Evolutionary conservation across 805 yeast genomes (phyloP).

Genomic region (Wickerhamiella shivajii): DNA sequence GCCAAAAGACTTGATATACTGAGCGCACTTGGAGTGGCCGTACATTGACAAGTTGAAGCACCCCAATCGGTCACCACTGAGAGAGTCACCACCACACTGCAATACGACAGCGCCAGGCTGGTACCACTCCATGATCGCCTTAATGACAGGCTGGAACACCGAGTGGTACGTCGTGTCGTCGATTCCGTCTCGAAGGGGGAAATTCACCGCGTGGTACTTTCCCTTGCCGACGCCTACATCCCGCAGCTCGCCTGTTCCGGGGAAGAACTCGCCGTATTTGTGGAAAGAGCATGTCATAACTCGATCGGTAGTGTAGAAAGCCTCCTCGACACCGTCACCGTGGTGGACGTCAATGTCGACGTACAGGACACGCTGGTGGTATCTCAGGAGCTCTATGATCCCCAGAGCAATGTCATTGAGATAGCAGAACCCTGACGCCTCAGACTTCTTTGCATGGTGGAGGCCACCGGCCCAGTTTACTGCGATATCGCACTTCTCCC

Average conservation of each 20-base stretch:
- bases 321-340: slow-evolving; percentile 97
- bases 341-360: slow-evolving; percentile 93
- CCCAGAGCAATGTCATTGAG: slow-evolving; percentile 88
- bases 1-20: slow-evolving; percentile 75
- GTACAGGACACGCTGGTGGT: slow-evolving; percentile 84
- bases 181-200: slow-evolving; percentile 88
- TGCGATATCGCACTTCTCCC: slow-evolving; percentile 85
- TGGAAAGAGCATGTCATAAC: slow-evolving; percentile 96
- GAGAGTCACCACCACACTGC: slow-evolving; percentile 95
- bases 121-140: slow-evolving; percentile 78
- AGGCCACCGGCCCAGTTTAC: slow-evolving; percentile 95
- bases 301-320: slow-evolving; percentile 84
- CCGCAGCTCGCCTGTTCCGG: slow-evolving; percentile 89
- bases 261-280: slow-evolving; percentile 92
- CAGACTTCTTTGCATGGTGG: slow-evolving; percentile 90
- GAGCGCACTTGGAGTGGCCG: slow-evolving; percentile 94
- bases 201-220: slow-evolving; percentile 73
- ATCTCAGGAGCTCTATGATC: slow-evolving; percentile 67
- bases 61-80: slow-evolving; percentile 86
- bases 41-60: slow-evolving; percentile 82
- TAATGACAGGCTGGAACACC: slow-evolving; percentile 45
- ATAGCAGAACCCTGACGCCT: slow-evolving; percentile 92
- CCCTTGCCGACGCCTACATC: slow-evolving; percentile 86
- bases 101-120: slow-evolving; percentile 89
- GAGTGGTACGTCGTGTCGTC: slow-evolving; percentile 88